These are phyloP conservation scores for Fusarium staphyleae DNA, from an alignment of 2,329 filamentous ascomycete species.

Conservation along the genomic window DNA sequence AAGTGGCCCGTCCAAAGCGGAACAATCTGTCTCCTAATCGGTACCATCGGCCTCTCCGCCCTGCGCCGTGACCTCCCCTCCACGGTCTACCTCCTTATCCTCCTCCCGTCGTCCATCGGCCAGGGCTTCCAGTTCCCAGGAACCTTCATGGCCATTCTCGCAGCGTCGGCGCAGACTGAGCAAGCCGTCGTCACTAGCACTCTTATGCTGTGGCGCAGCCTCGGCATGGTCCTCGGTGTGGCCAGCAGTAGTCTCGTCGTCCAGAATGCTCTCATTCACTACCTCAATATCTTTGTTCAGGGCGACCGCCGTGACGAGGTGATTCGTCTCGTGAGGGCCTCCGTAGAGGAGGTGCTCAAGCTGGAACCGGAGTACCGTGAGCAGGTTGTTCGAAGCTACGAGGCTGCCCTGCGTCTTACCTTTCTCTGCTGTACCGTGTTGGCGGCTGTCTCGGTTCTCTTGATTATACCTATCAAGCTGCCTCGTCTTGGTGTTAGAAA, in stretches of 20 bases:
- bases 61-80: slow-evolving; percentile 60
- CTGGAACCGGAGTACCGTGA: slow-evolving; percentile 56
- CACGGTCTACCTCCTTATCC: slow-evolving; percentile 61
- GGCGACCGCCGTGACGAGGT: slow-evolving; percentile 64
- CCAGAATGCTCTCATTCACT: slow-evolving; percentile 71
- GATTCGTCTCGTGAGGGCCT: slow-evolving; percentile 59
- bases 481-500: slow-evolving; percentile 58
- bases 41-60: slow-evolving; percentile 56
- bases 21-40: slow-evolving; percentile 55
- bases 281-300: slow-evolving; percentile 64
- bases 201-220: slow-evolving; percentile 72
- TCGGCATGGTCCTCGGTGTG: slow-evolving; percentile 78
- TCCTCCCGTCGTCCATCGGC: slow-evolving; percentile 64
- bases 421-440: slow-evolving; percentile 55
- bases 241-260: slow-evolving; percentile 74
- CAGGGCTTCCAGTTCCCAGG: slow-evolving; percentile 71
- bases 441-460: slow-evolving; percentile 54
- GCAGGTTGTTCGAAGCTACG: slow-evolving; percentile 64
- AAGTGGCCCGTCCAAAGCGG: slow-evolving; percentile 67
- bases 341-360: slow-evolving; percentile 60
- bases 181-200: slow-evolving; percentile 76
- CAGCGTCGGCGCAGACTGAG: slow-evolving; percentile 63
- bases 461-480: slow-evolving; percentile 61
- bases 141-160: slow-evolving; percentile 69
- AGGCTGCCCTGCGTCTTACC: slow-evolving; percentile 56